Percentiles rank a stretch among this genome's conserved stretches.
Evolutionary conservation across 2,329 filamentous ascomycete genomes (phyloP).

Genomic region (Byssoonygena ceratinophila): DNA sequence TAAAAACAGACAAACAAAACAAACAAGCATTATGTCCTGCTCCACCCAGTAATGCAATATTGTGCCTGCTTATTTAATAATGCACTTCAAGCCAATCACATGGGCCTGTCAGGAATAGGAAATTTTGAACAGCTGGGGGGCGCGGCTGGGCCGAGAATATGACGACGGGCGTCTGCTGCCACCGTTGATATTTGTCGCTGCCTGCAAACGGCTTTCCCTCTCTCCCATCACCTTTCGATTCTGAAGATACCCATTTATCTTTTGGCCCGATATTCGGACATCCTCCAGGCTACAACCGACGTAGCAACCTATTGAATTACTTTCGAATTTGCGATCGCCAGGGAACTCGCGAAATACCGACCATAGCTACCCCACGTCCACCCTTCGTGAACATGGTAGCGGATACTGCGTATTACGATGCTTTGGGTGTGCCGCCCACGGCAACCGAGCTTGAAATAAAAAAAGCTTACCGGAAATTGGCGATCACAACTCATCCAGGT

Average conservation of each 20-base stretch:
- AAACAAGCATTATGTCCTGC: no score
- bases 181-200: not conserved
- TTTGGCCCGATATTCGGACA: not conserved
- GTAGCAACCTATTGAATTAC: not conserved
- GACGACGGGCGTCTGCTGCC: slow-evolving; percentile 1
- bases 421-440: slow-evolving; percentile 69
- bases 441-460: slow-evolving; percentile 91
- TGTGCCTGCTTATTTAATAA: no score
- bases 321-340: no score
- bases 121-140: slow-evolving; percentile 3
- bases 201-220: not conserved
- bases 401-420: slow-evolving; percentile 82
- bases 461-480: slow-evolving; percentile 89
- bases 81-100: no score
- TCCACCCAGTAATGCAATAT: no score
- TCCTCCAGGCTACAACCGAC: not conserved
- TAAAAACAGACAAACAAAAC: no score
- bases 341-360: no score
- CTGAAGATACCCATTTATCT: not conserved
- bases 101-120: no score
- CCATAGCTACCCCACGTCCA: not conserved
- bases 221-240: not conserved
- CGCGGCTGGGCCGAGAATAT: slow-evolving; percentile 8
- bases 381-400: slow-evolving; percentile 56
- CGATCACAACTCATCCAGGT: slow-evolving; percentile 87